phyloP scores from a whole-genome alignment of 108 stramenopile species.

The Ochromonas danica region DNA sequence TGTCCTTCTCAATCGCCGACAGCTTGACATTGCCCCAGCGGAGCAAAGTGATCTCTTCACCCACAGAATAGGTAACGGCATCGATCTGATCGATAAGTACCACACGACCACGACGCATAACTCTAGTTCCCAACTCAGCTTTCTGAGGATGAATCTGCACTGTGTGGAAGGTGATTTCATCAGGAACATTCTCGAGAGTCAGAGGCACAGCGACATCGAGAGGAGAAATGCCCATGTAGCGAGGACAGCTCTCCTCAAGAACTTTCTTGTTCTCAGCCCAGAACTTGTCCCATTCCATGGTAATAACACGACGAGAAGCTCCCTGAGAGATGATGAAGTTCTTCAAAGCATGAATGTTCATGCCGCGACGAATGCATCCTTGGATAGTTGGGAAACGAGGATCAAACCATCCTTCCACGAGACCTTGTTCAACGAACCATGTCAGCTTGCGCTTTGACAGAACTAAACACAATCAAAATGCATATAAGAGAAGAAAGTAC shows the following conservation, averaged over 20 bases:
- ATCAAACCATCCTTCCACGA: constrained; percentile 96
- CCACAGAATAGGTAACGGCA: constrained; percentile 66
- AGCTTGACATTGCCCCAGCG: constrained; percentile 73
- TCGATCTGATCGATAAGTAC: constrained; percentile 85
- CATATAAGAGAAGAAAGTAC: neutral
- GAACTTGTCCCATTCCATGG: constrained; percentile 98
- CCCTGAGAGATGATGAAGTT: constrained; percentile 69
- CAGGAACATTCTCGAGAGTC: constrained; percentile 63
- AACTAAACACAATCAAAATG: constrained; percentile 36
- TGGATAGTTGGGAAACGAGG: constrained; percentile 96
- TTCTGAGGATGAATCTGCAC: constrained; percentile 28
- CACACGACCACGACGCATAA: constrained; percentile 64
- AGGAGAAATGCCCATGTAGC: constrained; percentile 90
- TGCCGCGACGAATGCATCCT: constrained; percentile 56
- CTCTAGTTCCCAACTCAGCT: constrained; percentile 38
- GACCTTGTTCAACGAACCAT: constrained; percentile 94
- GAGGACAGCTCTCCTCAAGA: constrained; percentile 80
- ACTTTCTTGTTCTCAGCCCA: constrained; percentile 96
- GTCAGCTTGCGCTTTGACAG: constrained; percentile 95
- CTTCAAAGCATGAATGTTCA: constrained; percentile 77
- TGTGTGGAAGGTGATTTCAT: neutral
- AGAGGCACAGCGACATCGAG: constrained; percentile 63
- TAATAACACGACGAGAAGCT: constrained; percentile 74
- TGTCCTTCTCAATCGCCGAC: constrained; percentile 70
- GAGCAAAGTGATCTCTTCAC: constrained; percentile 69